Evolutionary conservation across 805 yeast species (phyloP).

Genomic region (Ogataea ganodermae): DNA sequence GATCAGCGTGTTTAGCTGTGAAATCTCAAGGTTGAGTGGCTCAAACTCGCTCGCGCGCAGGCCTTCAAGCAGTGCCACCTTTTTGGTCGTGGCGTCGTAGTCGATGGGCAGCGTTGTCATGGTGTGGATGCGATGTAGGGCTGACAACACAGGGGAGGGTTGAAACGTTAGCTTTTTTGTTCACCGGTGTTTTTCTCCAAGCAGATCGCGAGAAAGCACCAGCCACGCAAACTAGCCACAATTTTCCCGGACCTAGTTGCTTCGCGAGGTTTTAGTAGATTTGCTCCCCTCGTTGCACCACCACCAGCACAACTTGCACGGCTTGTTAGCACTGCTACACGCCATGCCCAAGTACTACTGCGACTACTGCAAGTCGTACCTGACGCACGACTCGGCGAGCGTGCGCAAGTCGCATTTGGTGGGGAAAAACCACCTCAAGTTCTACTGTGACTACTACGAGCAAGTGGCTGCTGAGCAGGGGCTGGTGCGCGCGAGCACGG

Average conservation of each 20-base stretch:
- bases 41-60: slow-evolving; percentile 19
- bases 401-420: slow-evolving; percentile 77
- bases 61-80: slow-evolving; percentile 27
- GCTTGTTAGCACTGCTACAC: too few species aligned
- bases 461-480: slow-evolving; percentile 31
- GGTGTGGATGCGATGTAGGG: background rate
- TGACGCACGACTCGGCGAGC: slow-evolving; percentile 87
- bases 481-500: slow-evolving; percentile 23
- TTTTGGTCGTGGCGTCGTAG: slow-evolving; percentile 36
- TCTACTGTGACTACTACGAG: slow-evolving; percentile 76
- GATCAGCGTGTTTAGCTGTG: slow-evolving; percentile 37
- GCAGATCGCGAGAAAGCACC: background rate
- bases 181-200: too few species aligned
- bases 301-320: too few species aligned
- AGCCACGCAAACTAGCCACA: background rate
- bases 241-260: too few species aligned
- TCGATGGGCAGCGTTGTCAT: slow-evolving; percentile 28
- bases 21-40: slow-evolving; percentile 33
- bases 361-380: slow-evolving; percentile 78
- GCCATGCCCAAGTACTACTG: slow-evolving; percentile 75
- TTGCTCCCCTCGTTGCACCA: background rate
- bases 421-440: slow-evolving; percentile 74
- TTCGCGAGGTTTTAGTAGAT: too few species aligned
- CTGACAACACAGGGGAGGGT: background rate
- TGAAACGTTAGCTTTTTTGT: background rate